Evolutionary conservation across 2,329 filamentous ascomycete species (phyloP).

Genomic region (Alternaria metachromatica): DNA sequence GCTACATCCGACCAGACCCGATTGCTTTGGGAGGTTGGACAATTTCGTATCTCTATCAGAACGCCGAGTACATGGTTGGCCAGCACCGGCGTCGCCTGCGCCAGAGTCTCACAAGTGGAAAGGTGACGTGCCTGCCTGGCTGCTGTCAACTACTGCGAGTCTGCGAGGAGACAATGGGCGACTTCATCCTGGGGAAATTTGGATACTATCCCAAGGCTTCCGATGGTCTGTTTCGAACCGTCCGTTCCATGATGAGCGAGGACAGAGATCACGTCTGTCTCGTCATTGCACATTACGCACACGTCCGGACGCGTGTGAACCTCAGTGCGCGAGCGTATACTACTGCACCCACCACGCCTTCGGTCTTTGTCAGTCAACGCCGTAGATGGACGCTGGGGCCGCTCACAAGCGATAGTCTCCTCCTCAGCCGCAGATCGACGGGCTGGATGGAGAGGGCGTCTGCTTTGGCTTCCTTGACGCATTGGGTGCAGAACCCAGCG

Average conservation of each 20-base stretch:
- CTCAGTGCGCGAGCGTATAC: conserved; percentile 6
- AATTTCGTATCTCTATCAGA: conserved; percentile 4
- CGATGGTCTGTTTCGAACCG: conserved; percentile 9
- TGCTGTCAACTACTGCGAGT: conserved; percentile 7
- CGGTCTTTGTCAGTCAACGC: conserved; percentile 8
- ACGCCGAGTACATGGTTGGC: conserved; percentile 8
- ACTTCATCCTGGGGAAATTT: conserved; percentile 3
- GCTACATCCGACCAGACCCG: conserved; percentile 3
- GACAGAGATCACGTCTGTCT: conserved; percentile 12
- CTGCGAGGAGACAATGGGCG: conserved; percentile 1
- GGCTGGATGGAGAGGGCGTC: conserved; percentile 6
- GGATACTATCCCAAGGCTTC: conserved; percentile 2
- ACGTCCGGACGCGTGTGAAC: conserved; percentile 5
- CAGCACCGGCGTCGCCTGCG: conserved; percentile 8
- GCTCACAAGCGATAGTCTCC: conserved; percentile 5
- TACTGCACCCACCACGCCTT: not conserved
- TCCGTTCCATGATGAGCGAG: conserved; percentile 8
- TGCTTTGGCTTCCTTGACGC: not conserved
- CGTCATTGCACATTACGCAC: conserved; percentile 1
- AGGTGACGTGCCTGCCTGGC: conserved; percentile 6
- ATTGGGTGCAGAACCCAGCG: conserved; percentile 2
- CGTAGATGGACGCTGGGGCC: conserved; percentile 12
- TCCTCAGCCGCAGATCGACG: conserved; percentile 2
- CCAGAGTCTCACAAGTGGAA: conserved; percentile 7
- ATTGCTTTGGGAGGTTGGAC: not conserved